These are phyloP conservation scores for Tetrahymena borealis DNA, from an alignment of 73 alveolate genomes.

Conservation along the genomic window DNA sequence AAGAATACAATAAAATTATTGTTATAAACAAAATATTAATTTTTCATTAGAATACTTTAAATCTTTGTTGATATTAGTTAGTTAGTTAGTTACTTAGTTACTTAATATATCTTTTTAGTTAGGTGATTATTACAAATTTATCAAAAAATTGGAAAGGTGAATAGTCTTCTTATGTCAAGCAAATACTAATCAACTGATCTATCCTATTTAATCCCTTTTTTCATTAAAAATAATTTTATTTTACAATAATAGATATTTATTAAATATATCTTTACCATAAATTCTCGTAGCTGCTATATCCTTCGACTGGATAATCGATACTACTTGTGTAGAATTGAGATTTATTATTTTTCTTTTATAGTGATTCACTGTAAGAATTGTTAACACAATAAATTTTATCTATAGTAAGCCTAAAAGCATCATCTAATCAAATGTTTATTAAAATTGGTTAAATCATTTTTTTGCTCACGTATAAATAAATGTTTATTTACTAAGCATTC, in stretches of 20 bases:
- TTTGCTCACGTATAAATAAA: no score
- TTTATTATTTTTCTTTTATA: neutral
- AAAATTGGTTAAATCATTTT: no score
- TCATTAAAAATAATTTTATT: neutral
- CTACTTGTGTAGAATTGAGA: neutral
- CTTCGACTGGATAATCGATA: neutral
- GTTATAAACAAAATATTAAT: no score
- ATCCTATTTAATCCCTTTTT: neutral
- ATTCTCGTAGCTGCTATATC: neutral
- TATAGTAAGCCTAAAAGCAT: constrained; percentile 37
- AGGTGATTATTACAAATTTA: no score
- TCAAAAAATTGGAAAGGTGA: neutral
- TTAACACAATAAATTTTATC: constrained; percentile 21
- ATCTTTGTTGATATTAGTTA: no score
- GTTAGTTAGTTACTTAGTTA: no score
- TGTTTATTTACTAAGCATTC: constrained; percentile 16
- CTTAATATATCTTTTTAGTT: no score
- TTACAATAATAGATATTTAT: neutral
- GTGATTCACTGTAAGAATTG: neutral
- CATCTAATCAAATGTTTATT: no score
- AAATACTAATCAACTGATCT: neutral
- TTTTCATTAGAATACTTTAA: no score
- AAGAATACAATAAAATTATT: no score
- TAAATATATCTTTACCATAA: neutral
- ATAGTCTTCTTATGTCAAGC: neutral